Evolutionary conservation across 192 early-diverging fungal genomes (phyloP), one percentile per base, ranked within the genome.

Genomic region (Chytriomyces sp.): DNA sequence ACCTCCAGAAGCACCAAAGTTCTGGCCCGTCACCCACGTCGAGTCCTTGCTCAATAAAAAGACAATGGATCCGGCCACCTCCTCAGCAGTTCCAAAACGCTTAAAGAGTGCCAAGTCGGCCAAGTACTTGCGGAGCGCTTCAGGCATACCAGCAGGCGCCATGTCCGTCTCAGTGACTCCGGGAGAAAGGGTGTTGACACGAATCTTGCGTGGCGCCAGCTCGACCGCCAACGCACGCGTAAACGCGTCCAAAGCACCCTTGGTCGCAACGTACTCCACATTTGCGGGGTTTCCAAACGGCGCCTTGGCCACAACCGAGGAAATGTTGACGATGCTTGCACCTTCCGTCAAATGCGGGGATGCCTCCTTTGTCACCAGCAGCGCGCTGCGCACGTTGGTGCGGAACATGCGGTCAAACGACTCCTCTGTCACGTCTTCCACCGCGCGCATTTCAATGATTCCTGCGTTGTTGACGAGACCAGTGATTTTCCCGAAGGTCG

Each of bases 391-490:
- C 36, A 82, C 71, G 58, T 82, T 81, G 4, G 59, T 61, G 5
- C 56, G 34, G 28, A 82, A 59, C 19, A 78, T 70, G 7, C 63
- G 55, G n/a, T 61, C 58, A 70, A 73, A 82, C 14, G 56, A 58
- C 2, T 60, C 64, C 17, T 80, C 73, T 12, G 75, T 80, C 36
- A 65, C 53, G 0, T 64, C 54, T 1, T 75, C 63, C 30, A 82
- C 52, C 5, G 80, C 57, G 31, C 57, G 39, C 39, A 38, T 53
- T 3, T 39, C 39, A 38, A 76, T 7, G 38, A 81, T 54, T 5
- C 76, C 80, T 5, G 80, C 80, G 40, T 82, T 81, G 26, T 74
- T 39, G 67, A 81, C n/a, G n/a, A n/a, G n/a, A n/a, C n/a, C n/a
- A n/a, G n/a, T n/a, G n/a, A n/a, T n/a, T n/a, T n/a, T n/a, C 4